A percentile compares a stretch with the other conserved stretches of the same genome.
Evolutionary conservation across 164 flowering plant species (phyloP).

Genomic region (Platanus orientalis): DNA sequence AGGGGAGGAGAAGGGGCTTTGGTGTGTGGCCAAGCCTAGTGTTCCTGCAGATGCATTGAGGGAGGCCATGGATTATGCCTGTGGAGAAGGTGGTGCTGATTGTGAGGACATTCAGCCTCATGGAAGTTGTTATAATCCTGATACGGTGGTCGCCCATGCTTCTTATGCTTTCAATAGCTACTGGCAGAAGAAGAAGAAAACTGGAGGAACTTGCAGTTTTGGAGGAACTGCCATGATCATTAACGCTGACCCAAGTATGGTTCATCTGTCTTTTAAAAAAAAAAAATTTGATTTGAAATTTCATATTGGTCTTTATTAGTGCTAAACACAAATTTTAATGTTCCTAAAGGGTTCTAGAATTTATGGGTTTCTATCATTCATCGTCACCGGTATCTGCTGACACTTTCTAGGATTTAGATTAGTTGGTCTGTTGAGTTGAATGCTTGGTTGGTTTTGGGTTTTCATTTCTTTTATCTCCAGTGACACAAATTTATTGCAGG

Average conservation of each 20-base stretch:
- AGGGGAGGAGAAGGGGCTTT: conserved; percentile 32
- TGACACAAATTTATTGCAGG: conserved; percentile 36
- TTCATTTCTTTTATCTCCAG: no score
- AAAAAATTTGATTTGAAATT: no score
- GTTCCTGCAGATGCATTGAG: conserved; percentile 71
- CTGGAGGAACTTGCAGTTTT: conserved; percentile 81
- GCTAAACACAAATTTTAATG: no score
- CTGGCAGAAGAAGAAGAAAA: conserved; percentile 76
- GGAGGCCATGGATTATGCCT: conserved; percentile 87
- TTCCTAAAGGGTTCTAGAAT: no score
- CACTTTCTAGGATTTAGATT: no score
- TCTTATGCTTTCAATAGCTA: conserved; percentile 94
- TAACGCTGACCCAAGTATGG: conserved; percentile 80
- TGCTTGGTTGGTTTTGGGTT: no score
- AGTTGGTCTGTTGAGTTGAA: no score
- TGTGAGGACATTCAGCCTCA: conserved; percentile 61
- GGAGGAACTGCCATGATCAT: conserved; percentile 92
- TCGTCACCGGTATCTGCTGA: no score
- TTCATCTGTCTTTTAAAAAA: neutral
- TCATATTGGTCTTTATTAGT: no score
- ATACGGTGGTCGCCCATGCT: conserved; percentile 76
- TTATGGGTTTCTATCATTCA: no score
- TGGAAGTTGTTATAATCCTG: conserved; percentile 71
- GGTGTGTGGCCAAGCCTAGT: conserved; percentile 96
- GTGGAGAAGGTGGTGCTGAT: conserved; percentile 84